Evolutionary conservation across 805 yeast genomes (phyloP), one percentile per base, ranked within the genome.

Genomic region (Wickerhamiella azymoides): DNA sequence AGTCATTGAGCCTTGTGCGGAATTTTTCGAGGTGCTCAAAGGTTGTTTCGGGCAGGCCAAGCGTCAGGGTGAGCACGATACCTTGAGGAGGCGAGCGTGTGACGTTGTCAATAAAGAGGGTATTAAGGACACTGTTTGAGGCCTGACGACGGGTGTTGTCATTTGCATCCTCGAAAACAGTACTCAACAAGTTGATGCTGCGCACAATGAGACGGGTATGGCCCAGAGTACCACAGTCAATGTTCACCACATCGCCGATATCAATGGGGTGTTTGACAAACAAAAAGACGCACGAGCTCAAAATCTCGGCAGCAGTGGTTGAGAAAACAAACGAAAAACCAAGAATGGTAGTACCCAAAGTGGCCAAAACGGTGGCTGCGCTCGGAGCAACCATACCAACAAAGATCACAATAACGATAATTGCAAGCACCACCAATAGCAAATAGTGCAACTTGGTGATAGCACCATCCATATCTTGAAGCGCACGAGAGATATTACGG

Each of bases 221-320:
- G 25, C 51, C 55, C 36, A 35, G 28, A 6, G 35, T n/a, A 10
- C 55, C 55, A 14, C 56, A 51, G 13, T 43, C 40, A 21, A 64
- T 60, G 33, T 52, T 56, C 10, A 65, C 63, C 39, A 61, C 46
- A 39, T 66, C 70, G n/a, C 69, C 69, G 8, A 63, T 62, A 48
- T 66, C 70, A 41, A 54, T 57, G 3, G 70, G 70, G 46, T 66
- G 70, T 56, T 66, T 66, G 40, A 63, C 68, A 41, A 66, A 66
- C 46, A 66, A 46, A 49, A 62, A 66, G 11, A 66, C 58, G 48
- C 67, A 62, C 4, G 67, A 59, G 17, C 62, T 57, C 39, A 66
- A 55, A n/a, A 66, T 50, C 48, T 66, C 70, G 45, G 62, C 66
- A 13, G 61, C 58, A 10, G 68, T 61, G 18, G 61, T 50, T 4